Evolutionary conservation across 352 stramenopile species (phyloP).

Genomic region (Phytophthora fragariaefolia): DNA sequence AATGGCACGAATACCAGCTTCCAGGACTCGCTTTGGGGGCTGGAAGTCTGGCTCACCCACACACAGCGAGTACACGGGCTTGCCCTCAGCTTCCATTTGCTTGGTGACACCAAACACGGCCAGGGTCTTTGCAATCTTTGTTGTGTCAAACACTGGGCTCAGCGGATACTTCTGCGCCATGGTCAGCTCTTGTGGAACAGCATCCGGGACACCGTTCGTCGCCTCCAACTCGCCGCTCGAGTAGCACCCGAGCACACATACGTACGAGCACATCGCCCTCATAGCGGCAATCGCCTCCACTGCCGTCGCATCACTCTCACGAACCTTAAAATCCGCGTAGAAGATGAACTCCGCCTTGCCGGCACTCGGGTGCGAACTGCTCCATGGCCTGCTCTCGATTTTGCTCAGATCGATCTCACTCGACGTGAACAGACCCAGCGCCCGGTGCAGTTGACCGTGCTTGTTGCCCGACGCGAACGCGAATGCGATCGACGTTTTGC

Average conservation of each 20-base stretch:
- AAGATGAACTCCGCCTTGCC: slow-evolving; percentile 74
- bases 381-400: slow-evolving; percentile 75
- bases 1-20: slow-evolving; percentile 83
- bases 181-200: slow-evolving; percentile 15
- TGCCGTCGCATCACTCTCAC: slow-evolving; percentile 61
- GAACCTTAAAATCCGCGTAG: slow-evolving; percentile 71
- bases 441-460: slow-evolving; percentile 65
- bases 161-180: slow-evolving; percentile 70
- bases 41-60: slow-evolving; percentile 97
- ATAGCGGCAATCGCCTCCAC: slow-evolving; percentile 82
- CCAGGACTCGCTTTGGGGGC: slow-evolving; percentile 87
- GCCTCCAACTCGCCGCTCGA: slow-evolving; percentile 40
- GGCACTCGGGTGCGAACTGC: slow-evolving; percentile 8
- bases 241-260: slow-evolving; percentile 88
- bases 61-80: slow-evolving; percentile 92
- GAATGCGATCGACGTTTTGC: slow-evolving; percentile 80
- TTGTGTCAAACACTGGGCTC: slow-evolving; percentile 81
- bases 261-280: slow-evolving; percentile 77
- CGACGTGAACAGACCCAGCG: slow-evolving; percentile 67
- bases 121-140: slow-evolving; percentile 92
- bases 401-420: slow-evolving; percentile 72
- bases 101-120: slow-evolving; percentile 95
- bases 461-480: slow-evolving; percentile 72
- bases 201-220: not conserved
- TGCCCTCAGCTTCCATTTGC: slow-evolving; percentile 93